Percentiles rank a stretch among this genome's conserved stretches.
phyloP scores from a whole-genome alignment of 192 early-diverging fungal species.

The Coemansia sp. region DNA sequence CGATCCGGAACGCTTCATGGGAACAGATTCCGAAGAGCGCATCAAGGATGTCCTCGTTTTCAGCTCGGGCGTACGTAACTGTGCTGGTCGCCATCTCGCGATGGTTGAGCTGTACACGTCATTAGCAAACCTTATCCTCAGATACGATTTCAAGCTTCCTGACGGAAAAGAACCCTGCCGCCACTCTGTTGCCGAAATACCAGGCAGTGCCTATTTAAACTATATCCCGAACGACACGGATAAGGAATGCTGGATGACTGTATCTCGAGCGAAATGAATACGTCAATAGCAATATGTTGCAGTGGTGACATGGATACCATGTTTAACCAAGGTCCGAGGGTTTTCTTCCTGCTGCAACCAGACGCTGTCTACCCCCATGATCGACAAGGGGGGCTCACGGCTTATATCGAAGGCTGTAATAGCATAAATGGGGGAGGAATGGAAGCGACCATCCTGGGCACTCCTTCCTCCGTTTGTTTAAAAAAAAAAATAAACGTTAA shows the following conservation, averaged over 20 bases:
- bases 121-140: conserved; percentile 45
- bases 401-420: too few relatives aligned
- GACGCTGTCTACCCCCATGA: too few relatives aligned
- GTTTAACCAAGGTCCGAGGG: too few relatives aligned
- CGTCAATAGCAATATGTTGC: too few relatives aligned
- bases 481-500: too few relatives aligned
- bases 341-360: not conserved
- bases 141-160: conserved; percentile 27
- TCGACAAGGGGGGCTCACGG: too few relatives aligned
- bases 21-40: conserved; percentile 4
- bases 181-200: conserved; percentile 14
- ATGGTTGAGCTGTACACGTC: conserved; percentile 41
- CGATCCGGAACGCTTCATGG: conserved; percentile 44
- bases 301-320: too few relatives aligned
- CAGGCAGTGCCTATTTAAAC: conserved; percentile 19
- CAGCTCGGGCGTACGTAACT: conserved; percentile 36
- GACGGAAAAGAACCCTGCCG: not conserved
- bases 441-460: too few relatives aligned
- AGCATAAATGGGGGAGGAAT: too few relatives aligned
- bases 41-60: conserved; percentile 33
- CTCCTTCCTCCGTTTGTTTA: too few relatives aligned
- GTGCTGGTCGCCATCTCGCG: conserved; percentile 40
- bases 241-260: not conserved
- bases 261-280: conserved; percentile 11
- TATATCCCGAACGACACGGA: conserved; percentile 18